A percentile compares a stretch with the other conserved stretches of the same genome.
phyloP scores from a whole-genome alignment of 257 asterid genomes.

The Vinca minor region DNA sequence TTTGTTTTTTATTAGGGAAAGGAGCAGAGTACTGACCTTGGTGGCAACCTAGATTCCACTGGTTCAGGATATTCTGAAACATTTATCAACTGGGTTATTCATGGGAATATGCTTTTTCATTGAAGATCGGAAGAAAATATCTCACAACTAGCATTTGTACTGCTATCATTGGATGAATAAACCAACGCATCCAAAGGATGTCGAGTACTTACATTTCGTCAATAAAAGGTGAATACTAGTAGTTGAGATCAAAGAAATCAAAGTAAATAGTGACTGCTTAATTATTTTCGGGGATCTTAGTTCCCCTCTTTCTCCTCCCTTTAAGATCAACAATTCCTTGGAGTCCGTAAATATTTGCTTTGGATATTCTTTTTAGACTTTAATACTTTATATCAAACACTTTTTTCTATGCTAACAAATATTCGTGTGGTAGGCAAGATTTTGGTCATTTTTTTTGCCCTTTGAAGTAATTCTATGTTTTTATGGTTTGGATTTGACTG shows the following conservation, averaged over 20 bases:
- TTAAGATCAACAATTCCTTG: background rate
- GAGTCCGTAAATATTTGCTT: conserved; percentile 4
- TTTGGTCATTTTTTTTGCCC: background rate
- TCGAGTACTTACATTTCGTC: conserved; percentile 22
- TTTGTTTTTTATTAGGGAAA: conserved; percentile 31
- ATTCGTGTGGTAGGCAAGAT: background rate
- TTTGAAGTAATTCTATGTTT: too few species aligned
- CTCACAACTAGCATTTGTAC: conserved; percentile 11
- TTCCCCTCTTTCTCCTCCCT: background rate
- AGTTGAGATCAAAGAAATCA: conserved; percentile 15
- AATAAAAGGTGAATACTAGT: conserved; percentile 25
- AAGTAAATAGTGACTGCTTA: conserved; percentile 15
- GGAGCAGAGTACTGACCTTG: conserved; percentile 27
- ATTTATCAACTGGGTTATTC: conserved; percentile 69
- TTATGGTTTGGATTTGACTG: background rate
- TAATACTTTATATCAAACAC: too few species aligned
- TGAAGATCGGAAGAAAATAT: conserved; percentile 22
- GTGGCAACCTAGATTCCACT: conserved; percentile 23
- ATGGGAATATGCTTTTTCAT: conserved; percentile 45
- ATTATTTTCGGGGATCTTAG: too few species aligned
- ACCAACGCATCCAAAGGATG: conserved; percentile 61
- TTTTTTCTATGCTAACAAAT: background rate
- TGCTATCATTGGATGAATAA: conserved; percentile 19
- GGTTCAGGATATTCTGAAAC: conserved; percentile 40
- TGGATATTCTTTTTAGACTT: background rate